Conservation (phyloP, 2,329 filamentous ascomycete genomes). For the Colletotrichum truncatum region DNA sequence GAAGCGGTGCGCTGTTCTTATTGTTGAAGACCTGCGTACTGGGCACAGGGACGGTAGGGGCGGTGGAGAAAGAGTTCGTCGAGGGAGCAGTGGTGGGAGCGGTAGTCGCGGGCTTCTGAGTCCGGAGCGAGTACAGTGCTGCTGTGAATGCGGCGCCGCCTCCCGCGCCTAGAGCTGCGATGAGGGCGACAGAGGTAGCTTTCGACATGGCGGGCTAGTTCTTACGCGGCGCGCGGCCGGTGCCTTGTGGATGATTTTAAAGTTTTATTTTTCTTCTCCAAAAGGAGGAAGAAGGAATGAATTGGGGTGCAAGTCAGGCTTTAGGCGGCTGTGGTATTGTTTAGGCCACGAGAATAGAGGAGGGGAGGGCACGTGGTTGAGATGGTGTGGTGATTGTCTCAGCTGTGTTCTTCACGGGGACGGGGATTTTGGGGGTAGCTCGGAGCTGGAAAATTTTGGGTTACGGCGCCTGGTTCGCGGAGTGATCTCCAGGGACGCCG, state of each 20-base stretch:
- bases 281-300: not conserved
- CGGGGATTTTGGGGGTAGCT: slow-evolving; percentile 13
- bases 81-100: slow-evolving; percentile 36
- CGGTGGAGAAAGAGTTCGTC: slow-evolving; percentile 37
- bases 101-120: slow-evolving; percentile 42
- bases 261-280: not conserved
- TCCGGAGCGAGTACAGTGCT: slow-evolving; percentile 69
- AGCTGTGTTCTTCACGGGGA: slow-evolving; percentile 15
- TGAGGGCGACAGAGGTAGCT: slow-evolving; percentile 73
- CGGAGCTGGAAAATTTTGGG: slow-evolving; percentile 27
- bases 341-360: slow-evolving; percentile 16
- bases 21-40: slow-evolving; percentile 64
- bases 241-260: not conserved
- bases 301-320: not conserved
- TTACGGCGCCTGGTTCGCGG: not conserved
- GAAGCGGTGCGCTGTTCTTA: slow-evolving; percentile 35
- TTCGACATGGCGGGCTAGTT: slow-evolving; percentile 73
- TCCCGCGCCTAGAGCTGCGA: slow-evolving; percentile 80
- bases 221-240: not conserved
- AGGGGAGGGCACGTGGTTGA: slow-evolving; percentile 25
- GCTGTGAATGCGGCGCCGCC: slow-evolving; percentile 80
- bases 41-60: slow-evolving; percentile 55
- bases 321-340: slow-evolving; percentile 13
- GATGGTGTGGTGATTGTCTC: slow-evolving; percentile 29
- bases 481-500: slow-evolving; percentile 17